Conservation (phyloP, 192 early-diverging fungal species). For the Entomortierella beljakovae region DNA sequence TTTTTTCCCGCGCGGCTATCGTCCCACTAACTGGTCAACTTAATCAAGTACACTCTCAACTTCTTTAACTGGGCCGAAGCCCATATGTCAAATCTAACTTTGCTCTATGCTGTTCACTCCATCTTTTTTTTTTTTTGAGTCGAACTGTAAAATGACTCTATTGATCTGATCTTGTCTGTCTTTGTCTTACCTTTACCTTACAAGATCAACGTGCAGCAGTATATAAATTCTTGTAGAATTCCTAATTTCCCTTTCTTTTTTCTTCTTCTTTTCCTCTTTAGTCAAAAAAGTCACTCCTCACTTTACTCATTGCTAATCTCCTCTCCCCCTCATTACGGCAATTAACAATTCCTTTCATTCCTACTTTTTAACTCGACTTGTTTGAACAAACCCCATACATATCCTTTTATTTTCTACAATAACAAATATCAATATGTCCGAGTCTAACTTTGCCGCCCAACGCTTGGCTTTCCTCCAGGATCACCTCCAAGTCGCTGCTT, state of each 20-base stretch:
- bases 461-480: constrained; percentile 39
- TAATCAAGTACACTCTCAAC: neutral
- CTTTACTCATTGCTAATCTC: neutral
- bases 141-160: no score
- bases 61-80: neutral
- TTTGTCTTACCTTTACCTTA: neutral
- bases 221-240: neutral
- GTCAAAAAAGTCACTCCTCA: neutral
- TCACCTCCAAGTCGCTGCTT: constrained; percentile 37
- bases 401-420: neutral
- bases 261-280: neutral
- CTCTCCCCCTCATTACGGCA: neutral
- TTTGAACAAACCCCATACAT: neutral
- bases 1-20: neutral
- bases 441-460: constrained; percentile 33
- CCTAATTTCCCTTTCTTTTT: constrained; percentile 2
- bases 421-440: constrained; percentile 12
- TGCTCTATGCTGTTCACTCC: neutral
- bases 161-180: neutral
- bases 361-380: neutral
- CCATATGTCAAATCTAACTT: constrained; percentile 8
- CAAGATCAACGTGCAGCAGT: neutral
- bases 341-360: neutral
- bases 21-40: neutral
- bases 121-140: neutral